Evolutionary conservation across 805 yeast species (phyloP), one percentile per base, ranked within the genome.

Genomic region (Ogataea zsoltii): DNA sequence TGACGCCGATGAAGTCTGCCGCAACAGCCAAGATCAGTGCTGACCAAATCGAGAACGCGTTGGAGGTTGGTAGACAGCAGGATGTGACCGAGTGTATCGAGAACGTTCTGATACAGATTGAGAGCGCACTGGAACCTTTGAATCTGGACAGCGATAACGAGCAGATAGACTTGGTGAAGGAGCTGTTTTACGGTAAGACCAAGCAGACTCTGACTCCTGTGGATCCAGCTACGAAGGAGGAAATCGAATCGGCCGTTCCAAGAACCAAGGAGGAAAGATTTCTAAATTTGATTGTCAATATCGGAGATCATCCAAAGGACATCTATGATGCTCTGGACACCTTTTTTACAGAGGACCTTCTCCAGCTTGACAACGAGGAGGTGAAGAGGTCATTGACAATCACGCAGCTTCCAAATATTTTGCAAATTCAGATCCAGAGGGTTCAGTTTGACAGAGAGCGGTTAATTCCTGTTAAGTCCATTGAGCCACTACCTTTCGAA

Each of bases 31-130:
- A 61, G 31, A 78, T 78, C 12, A 70, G 75, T 48, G 67, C 80
- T 3, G 87, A 82, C 50, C 89, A 85, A 57, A 76, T 85, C 66
- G 90, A 81, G 46, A 78, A 83, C 56, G 83, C 94, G 0, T 71
- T 84, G 42, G 91, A 88, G 59, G 72, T 83, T 58, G 96, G 97
- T 2, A 74, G 96, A 53, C 99, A 94, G 62, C 99, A 94, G 63
- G 99, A 94, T 70, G 98, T 94, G 15, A 90, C 97, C 0, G 99
- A 94, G 62, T 92, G 98, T 65, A 90, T 92, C 58, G 96, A 91
- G 44, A 94, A 94, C 63, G 97, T 94, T 7, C 72, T 91, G 12
- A 87, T 85, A 52, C 98, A 92, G 63, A 70, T 94, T 30, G 97
- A 92, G 61, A 88, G 96, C 19, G 95, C 96, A 0, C 74, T 87